phyloP scores from a whole-genome alignment of 768 basidiomycete genomes.

The Boletus subparvulus region DNA sequence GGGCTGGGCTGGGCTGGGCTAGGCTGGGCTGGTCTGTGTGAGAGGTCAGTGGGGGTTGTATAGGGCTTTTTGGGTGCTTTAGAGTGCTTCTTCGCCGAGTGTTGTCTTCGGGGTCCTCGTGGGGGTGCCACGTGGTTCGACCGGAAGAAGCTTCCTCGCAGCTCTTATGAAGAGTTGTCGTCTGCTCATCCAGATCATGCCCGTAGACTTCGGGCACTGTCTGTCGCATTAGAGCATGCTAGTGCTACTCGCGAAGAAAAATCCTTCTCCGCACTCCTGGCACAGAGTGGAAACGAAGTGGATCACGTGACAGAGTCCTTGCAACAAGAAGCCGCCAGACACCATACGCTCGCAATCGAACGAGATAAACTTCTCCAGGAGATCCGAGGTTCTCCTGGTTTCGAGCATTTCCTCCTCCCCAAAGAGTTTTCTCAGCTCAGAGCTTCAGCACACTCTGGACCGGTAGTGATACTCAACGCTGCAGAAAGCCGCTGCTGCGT shows the following conservation, averaged over 20 bases:
- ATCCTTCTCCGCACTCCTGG: background rate
- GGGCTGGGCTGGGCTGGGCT: too few species aligned
- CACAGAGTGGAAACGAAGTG: background rate
- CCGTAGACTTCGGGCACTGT: background rate
- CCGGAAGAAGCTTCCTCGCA: too few species aligned
- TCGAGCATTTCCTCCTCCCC: slow-evolving; percentile 1
- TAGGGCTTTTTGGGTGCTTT: too few species aligned
- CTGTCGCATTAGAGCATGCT: background rate
- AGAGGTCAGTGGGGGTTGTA: too few species aligned
- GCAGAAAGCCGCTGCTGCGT: slow-evolving; percentile 28
- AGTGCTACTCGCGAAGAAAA: background rate
- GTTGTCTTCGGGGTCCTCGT: too few species aligned
- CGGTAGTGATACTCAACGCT: background rate
- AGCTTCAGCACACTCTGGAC: background rate
- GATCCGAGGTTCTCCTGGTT: slow-evolving; percentile 1
- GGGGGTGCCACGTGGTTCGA: too few species aligned
- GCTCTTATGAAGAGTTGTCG: slow-evolving; percentile 2
- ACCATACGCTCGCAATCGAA: slow-evolving; percentile 2
- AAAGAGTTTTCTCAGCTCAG: background rate
- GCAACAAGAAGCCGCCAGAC: background rate
- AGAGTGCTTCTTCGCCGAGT: too few species aligned
- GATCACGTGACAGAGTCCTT: background rate
- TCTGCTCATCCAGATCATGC: slow-evolving; percentile 3
- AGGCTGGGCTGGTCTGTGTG: too few species aligned
- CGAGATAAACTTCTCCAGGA: background rate